phyloP scores from a whole-genome alignment of 768 basidiomycete species.

The Clathrus columnatus region DNA sequence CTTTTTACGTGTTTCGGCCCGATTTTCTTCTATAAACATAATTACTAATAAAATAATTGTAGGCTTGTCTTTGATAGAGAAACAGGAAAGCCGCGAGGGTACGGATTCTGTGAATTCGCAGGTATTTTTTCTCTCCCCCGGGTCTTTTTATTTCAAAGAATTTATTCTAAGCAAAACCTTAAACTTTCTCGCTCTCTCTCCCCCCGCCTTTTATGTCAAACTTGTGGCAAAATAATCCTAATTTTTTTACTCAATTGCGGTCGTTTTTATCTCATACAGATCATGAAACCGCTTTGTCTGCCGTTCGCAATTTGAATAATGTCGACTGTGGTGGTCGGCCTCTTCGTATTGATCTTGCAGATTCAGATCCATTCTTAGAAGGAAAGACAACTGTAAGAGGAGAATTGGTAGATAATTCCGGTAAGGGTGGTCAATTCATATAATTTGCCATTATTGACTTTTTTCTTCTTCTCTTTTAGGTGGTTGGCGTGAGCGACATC shows the following conservation, averaged over 20 bases:
- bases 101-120: conserved; percentile 89
- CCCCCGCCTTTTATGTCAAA: neutral
- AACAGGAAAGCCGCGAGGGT: conserved; percentile 91
- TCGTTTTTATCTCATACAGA: conserved; percentile 34
- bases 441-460: neutral
- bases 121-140: conserved; percentile 48
- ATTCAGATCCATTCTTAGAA: conserved; percentile 87
- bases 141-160: conserved; percentile 17
- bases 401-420: conserved; percentile 53
- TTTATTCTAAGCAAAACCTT: conserved; percentile 29
- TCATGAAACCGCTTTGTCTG: conserved; percentile 91
- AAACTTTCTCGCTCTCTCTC: conserved; percentile 4
- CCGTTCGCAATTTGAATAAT: conserved; percentile 92
- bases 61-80: conserved; percentile 87
- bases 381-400: conserved; percentile 83
- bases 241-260: conserved; percentile 21
- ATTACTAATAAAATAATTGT: conserved; percentile 6
- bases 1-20: conserved; percentile 10
- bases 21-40: conserved; percentile 1
- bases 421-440: neutral
- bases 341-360: conserved; percentile 88
- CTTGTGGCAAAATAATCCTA: conserved; percentile 14
- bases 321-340: conserved; percentile 88
- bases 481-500: conserved; percentile 41
- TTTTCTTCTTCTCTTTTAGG: conserved; percentile 14